phyloP scores from a whole-genome alignment of 2,329 filamentous ascomycete species.

The Sarocladium kiliense region DNA sequence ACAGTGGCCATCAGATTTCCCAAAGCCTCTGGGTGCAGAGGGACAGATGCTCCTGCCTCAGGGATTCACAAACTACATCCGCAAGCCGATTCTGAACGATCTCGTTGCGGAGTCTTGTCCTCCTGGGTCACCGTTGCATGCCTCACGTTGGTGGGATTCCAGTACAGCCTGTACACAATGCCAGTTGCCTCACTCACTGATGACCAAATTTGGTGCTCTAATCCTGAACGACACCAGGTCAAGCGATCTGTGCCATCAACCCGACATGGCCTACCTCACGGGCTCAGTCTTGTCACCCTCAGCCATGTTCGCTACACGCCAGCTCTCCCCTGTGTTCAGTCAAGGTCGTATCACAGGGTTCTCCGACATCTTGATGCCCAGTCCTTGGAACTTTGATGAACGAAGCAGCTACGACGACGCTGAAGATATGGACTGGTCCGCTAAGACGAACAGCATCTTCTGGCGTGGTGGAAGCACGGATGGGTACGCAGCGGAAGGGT shows the following conservation, averaged over 20 bases:
- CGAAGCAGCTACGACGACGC: conserved; percentile 47
- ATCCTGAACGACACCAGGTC: conserved; percentile 51
- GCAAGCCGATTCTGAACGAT: conserved; percentile 27
- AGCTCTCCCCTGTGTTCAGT: conserved; percentile 50
- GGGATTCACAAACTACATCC: conserved; percentile 16
- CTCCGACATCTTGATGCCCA: conserved; percentile 46
- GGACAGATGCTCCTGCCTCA: background rate
- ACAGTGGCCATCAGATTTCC: conserved; percentile 15
- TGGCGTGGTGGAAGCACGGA: conserved; percentile 56
- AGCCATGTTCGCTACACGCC: conserved; percentile 43
- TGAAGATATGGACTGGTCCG: conserved; percentile 40
- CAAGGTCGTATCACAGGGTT: conserved; percentile 50
- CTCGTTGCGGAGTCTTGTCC: conserved; percentile 37
- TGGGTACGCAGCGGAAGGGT: conserved; percentile 29
- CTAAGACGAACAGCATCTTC: conserved; percentile 44
- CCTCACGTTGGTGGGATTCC: conserved; percentile 32
- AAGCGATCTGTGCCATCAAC: conserved; percentile 45
- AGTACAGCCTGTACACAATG: conserved; percentile 27
- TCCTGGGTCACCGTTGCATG: conserved; percentile 38
- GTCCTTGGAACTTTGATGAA: conserved; percentile 53
- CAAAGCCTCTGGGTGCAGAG: conserved; percentile 7
- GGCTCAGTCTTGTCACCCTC: conserved; percentile 47
- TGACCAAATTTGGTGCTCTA: conserved; percentile 28
- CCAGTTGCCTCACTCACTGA: conserved; percentile 28
- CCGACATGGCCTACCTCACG: conserved; percentile 42